phyloP scores from a whole-genome alignment of 345 rosid species.

The Theobroma cacao region DNA sequence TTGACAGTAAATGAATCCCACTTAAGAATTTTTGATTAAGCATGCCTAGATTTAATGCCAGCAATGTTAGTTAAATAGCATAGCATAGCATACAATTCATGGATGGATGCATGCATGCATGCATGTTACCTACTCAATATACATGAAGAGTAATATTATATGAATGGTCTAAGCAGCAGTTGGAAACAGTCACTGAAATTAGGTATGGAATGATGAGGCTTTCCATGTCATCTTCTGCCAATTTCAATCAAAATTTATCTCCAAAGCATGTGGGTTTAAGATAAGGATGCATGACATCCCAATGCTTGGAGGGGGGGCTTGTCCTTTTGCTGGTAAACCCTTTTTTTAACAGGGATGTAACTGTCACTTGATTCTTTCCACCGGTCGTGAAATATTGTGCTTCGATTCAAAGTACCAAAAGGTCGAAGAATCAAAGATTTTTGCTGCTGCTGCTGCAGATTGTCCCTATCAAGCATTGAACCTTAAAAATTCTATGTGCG shows the following conservation, averaged over 20 bases:
- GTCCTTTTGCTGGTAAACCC: not conserved
- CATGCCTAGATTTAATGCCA: no score
- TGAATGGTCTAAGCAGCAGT: no score
- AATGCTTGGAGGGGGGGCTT: not conserved
- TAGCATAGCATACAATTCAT: no score
- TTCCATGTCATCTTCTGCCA: not conserved
- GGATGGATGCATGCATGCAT: not conserved
- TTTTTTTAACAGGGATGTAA: not conserved
- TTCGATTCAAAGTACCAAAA: not conserved
- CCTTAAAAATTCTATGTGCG: not conserved
- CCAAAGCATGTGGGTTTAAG: not conserved
- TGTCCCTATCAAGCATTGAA: not conserved
- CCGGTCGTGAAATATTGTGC: not conserved
- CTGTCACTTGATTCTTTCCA: not conserved
- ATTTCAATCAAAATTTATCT: not conserved
- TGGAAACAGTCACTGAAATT: not conserved
- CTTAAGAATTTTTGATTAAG: no score
- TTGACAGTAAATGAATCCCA: not conserved
- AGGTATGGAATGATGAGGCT: not conserved
- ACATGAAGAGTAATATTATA: no score
- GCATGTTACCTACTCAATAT: not conserved
- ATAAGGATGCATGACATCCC: constrained; percentile 8
- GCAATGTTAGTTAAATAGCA: no score
- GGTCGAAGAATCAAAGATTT: not conserved
- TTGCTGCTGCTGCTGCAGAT: not conserved